phyloP scores from a whole-genome alignment of 2,329 filamentous ascomycete species.

The Colletotrichum sp. region DNA sequence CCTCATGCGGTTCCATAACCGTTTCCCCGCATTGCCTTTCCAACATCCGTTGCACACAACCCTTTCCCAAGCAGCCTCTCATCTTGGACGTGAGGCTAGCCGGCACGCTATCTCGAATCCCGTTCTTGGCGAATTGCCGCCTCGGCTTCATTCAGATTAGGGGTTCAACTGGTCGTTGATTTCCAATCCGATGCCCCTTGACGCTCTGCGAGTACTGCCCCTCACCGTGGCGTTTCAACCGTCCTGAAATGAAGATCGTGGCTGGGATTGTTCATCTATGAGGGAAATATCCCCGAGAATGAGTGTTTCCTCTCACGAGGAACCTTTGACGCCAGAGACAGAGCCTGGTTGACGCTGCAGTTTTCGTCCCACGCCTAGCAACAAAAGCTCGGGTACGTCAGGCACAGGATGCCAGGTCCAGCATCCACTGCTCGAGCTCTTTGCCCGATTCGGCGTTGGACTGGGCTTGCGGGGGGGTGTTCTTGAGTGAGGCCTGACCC shows the following conservation, averaged over 20 bases:
- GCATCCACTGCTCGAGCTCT: conserved; percentile 10
- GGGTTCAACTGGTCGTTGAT: not conserved
- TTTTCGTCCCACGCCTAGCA: not conserved
- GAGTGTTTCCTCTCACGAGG: not conserved
- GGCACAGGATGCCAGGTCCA: not conserved
- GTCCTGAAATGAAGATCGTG: conserved; percentile 7
- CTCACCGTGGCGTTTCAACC: conserved; percentile 1
- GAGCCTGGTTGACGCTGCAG: not conserved
- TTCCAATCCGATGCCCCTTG: not conserved
- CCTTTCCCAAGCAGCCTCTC: not conserved
- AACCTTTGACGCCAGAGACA: not conserved
- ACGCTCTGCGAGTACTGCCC: not conserved
- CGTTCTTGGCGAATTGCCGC: conserved; percentile 6
- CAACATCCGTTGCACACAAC: not conserved
- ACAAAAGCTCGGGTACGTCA: conserved; percentile 3
- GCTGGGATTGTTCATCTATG: not conserved
- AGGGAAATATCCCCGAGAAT: conserved; percentile 5
- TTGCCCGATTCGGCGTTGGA: conserved; percentile 11
- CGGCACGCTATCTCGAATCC: conserved; percentile 16
- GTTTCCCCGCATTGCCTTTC: conserved; percentile 5
- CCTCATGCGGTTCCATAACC: not conserved
- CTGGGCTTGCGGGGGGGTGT: conserved; percentile 3
- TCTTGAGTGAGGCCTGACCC: conserved; percentile 11
- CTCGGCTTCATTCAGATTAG: not conserved
- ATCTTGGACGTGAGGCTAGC: conserved; percentile 11